Evolutionary conservation across 192 early-diverging fungal genomes (phyloP).

Genomic region (Backusella psychrophila): DNA sequence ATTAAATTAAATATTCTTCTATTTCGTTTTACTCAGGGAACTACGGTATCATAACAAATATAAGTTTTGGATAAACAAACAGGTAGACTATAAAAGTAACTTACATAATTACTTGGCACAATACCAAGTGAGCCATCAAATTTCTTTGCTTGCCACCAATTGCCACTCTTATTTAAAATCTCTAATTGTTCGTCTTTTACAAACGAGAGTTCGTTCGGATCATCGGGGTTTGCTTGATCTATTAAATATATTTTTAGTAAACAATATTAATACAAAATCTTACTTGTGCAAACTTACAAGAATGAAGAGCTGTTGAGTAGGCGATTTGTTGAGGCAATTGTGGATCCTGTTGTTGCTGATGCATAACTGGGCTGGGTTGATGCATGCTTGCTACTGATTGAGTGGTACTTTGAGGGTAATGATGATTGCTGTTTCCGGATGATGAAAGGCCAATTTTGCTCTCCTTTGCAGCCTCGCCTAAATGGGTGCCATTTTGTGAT

Average conservation of each 20-base stretch:
- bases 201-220: slow-evolving; percentile 91
- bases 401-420: not conserved
- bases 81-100: not conserved
- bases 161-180: slow-evolving; percentile 87
- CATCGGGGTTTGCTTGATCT: slow-evolving; percentile 87
- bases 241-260: slow-evolving; percentile 7
- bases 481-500: slow-evolving; percentile 3
- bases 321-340: slow-evolving; percentile 7
- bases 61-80: not conserved
- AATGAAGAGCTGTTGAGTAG: slow-evolving; percentile 63
- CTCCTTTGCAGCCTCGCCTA: not conserved
- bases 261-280: not conserved
- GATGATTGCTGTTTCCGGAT: not conserved
- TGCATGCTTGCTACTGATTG: not conserved
- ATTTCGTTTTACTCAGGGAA: not conserved
- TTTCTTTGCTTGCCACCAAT: slow-evolving; percentile 96
- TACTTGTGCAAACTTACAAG: slow-evolving; percentile 41
- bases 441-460: slow-evolving; percentile 4
- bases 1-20: not conserved
- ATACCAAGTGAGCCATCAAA: slow-evolving; percentile 80
- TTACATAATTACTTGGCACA: slow-evolving; percentile 84
- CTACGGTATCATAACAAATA: not conserved
- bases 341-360: not conserved
- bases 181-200: slow-evolving; percentile 84
- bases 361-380: not conserved